phyloP scores from a whole-genome alignment of 192 early-diverging fungal genomes.

The Geranomyces variabilis region DNA sequence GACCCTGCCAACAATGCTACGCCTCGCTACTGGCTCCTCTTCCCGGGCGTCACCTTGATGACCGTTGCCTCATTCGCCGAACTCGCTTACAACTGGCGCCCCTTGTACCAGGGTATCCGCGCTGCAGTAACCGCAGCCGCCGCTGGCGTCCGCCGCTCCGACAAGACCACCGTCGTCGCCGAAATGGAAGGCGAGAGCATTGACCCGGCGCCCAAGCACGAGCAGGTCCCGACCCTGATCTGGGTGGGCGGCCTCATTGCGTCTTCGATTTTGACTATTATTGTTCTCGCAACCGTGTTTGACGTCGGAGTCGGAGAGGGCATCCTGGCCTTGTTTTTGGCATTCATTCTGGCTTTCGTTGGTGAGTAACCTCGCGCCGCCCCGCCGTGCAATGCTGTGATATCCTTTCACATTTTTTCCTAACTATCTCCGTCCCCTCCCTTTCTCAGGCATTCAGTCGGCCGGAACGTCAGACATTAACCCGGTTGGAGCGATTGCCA shows the following conservation, averaged over 20 bases:
- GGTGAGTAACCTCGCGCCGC: no score
- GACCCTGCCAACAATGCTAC: constrained; percentile 31
- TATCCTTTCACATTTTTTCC: no score
- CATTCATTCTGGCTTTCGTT: constrained; percentile 74
- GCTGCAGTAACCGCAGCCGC: constrained; percentile 4
- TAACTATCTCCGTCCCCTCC: no score
- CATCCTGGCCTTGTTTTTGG: constrained; percentile 70
- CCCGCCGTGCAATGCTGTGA: no score
- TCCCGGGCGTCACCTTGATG: constrained; percentile 74
- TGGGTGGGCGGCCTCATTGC: constrained; percentile 67
- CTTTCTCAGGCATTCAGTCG: constrained; percentile 66
- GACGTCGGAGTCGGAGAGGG: constrained; percentile 69
- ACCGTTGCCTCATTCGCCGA: constrained; percentile 66
- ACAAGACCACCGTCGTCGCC: neutral
- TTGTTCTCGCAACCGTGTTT: constrained; percentile 68
- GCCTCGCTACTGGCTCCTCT: constrained; percentile 68
- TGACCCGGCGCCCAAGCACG: constrained; percentile 47
- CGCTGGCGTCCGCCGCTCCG: neutral
- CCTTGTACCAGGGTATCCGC: constrained; percentile 52
- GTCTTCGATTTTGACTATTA: constrained; percentile 59
- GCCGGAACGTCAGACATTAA: constrained; percentile 84
- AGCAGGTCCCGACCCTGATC: constrained; percentile 65
- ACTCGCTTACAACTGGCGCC: constrained; percentile 49
- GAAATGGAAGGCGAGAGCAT: constrained; percentile 33
- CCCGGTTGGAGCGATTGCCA: constrained; percentile 81